Base-by-base conservation (phyloP, 192 early-diverging fungal genomes). In the Coemansia sp. region DNA sequence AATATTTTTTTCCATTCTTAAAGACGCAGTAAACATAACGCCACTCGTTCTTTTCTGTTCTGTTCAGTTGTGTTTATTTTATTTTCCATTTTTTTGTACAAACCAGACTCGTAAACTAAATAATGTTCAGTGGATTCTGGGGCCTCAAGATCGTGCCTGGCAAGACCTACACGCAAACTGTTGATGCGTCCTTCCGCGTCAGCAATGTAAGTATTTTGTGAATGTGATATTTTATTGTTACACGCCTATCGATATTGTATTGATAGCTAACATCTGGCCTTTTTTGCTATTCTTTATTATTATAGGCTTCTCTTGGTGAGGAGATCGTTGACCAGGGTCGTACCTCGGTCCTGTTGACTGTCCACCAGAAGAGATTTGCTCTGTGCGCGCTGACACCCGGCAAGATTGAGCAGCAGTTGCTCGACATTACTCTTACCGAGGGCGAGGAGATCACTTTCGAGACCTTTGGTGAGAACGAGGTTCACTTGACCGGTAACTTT, bases 391-490 rank as follows among this genome's bases (percentile, higher is more conserved):
- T 98, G 70, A 89, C 85, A 12, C 86, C 91, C 11, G 93, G 89
- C 50, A 80, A 87, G 67, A 82, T 86, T 49, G 91, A 98, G 69
- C 91, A 95, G 78, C 90, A 93, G 80, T 34, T 62, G 1, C 74
- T 98, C 59, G 87, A 91, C 39, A 58, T 91, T 22, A 69, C 70
- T 22, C 86, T 92, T 58, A 84, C 84, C 34, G 91, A 95, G 60
- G 90, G 89, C 60, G 92, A 94, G 65, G 92, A 92, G 69, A 86
- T 97, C 67, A 90, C 89, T 7, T 93, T 97, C 71, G 80, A 86
- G 32, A 83, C 85, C 34, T 68, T 69, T 11, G 95, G 95, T 27
- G 70, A 90, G 49, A 76, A 80, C 63, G 84, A 85, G 56, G 34
- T 79, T 22, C 70, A 76, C 61, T 58, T 80, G 56, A 82, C 66